Percentiles rank a stretch among this genome's conserved stretches.
Evolutionary conservation across 2,329 filamentous ascomycete species (phyloP).

Genomic region (Sphaceloma murrayae): DNA sequence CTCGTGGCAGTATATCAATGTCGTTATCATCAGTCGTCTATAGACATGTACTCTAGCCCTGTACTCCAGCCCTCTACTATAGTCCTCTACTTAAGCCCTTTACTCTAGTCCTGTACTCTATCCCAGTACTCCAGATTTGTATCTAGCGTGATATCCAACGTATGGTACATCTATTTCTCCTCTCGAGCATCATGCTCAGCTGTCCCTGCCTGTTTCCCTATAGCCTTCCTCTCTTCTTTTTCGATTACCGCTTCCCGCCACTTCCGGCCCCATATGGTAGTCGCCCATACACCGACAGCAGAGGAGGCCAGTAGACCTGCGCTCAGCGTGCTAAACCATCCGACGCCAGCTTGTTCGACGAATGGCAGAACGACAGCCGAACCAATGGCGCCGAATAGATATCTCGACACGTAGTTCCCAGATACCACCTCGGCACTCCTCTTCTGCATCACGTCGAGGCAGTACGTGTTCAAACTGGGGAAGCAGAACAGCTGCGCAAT

Average conservation of each 20-base stretch:
- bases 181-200: neutral
- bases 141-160: too few species aligned
- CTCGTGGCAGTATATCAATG: too few species aligned
- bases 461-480: conserved; percentile 68
- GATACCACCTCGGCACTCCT: conserved; percentile 60
- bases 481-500: conserved; percentile 68
- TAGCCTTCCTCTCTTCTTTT: conserved; percentile 18
- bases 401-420: conserved; percentile 70
- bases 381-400: conserved; percentile 61
- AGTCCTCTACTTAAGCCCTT: neutral
- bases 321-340: conserved; percentile 69
- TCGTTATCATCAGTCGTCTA: conserved; percentile 2
- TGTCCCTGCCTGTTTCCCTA: conserved; percentile 12
- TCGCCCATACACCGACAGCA: conserved; percentile 39
- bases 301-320: conserved; percentile 45
- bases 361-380: conserved; percentile 65
- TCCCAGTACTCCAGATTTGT: too few species aligned
- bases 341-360: conserved; percentile 64
- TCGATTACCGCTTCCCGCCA: conserved; percentile 23
- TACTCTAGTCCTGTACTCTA: neutral
- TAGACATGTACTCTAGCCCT: too few species aligned
- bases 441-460: conserved; percentile 68
- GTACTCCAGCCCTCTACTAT: neutral
- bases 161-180: too few species aligned
- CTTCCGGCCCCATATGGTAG: conserved; percentile 39